A percentile compares a stretch with the other conserved stretches of the same genome.
Conservation (phyloP, 805 yeast species). For the Candida stauntonica region DNA sequence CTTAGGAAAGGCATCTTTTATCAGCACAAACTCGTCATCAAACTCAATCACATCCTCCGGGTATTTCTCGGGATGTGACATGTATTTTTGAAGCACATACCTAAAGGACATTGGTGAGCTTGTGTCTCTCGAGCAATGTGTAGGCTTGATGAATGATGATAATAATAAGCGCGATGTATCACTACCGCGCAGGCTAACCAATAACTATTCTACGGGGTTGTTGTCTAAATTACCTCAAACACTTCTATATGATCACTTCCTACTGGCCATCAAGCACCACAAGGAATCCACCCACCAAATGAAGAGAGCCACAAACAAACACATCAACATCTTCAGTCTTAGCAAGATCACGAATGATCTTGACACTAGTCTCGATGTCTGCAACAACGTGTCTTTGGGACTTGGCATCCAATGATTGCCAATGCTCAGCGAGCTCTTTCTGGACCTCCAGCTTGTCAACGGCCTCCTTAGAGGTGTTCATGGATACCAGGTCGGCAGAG, state of each 20-base stretch:
- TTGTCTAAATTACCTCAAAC: no score
- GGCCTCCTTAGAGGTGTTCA: conserved; percentile 74
- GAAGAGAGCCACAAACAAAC: conserved; percentile 91
- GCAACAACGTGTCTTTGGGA: conserved; percentile 51
- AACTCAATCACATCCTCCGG: conserved; percentile 37
- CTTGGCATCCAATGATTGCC: conserved; percentile 51
- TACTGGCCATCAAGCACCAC: conserved; percentile 62
- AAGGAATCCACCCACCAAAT: conserved; percentile 89
- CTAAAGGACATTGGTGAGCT: conserved; percentile 36
- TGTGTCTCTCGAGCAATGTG: no score
- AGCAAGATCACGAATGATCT: conserved; percentile 37
- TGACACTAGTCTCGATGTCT: conserved; percentile 72
- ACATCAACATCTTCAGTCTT: conserved; percentile 47
- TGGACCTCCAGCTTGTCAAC: conserved; percentile 83
- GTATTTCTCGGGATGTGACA: conserved; percentile 40
- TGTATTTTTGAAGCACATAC: conserved; percentile 44
- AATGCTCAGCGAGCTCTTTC: conserved; percentile 61
- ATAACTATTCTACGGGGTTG: no score
- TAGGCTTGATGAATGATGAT: not conserved
- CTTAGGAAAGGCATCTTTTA: conserved; percentile 63
- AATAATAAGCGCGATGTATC: no score
- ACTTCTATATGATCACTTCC: not conserved
- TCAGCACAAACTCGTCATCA: conserved; percentile 51
- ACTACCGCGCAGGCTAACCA: no score
- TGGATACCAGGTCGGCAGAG: conserved; percentile 76